phyloP scores from a whole-genome alignment of 1,139 yeast genomes.

The Geotrichum bryndzae region DNA sequence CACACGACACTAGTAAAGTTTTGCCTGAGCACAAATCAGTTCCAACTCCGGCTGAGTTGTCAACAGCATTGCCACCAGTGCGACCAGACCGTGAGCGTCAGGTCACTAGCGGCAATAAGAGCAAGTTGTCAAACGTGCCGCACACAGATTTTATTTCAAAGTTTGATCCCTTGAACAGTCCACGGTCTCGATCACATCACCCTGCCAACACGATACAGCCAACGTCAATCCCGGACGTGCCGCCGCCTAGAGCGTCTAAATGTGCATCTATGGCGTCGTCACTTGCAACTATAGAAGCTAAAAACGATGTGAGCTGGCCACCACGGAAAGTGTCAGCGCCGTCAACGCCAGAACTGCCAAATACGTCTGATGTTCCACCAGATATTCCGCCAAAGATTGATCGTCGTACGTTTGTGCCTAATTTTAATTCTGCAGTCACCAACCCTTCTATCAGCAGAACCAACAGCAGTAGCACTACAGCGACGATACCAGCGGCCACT shows the following conservation, averaged over 20 bases:
- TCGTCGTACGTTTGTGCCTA: not conserved
- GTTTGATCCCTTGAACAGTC: not conserved
- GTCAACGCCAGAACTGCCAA: not conserved
- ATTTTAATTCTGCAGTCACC: not conserved
- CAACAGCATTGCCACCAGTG: not conserved
- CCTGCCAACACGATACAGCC: not conserved
- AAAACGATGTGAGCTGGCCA: not conserved
- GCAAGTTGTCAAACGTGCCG: not conserved
- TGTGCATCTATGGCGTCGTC: not conserved
- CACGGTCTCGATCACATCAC: not conserved
- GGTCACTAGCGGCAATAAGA: not conserved
- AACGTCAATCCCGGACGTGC: not conserved
- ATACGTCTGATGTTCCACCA: not conserved
- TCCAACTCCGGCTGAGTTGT: not conserved
- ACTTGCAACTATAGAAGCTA: not conserved
- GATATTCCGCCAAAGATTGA: not conserved
- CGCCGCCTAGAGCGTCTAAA: not conserved
- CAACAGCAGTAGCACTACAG: not conserved
- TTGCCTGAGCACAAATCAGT: constrained; percentile 8
- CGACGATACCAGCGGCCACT: not conserved
- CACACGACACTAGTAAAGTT: constrained; percentile 7
- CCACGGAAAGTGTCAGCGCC: not conserved
- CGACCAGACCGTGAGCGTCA: not conserved
- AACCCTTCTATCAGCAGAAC: not conserved
- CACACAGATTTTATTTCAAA: not conserved